Conservation (phyloP, 108 stramenopile species). For the Schizochytrium sp. region DNA sequence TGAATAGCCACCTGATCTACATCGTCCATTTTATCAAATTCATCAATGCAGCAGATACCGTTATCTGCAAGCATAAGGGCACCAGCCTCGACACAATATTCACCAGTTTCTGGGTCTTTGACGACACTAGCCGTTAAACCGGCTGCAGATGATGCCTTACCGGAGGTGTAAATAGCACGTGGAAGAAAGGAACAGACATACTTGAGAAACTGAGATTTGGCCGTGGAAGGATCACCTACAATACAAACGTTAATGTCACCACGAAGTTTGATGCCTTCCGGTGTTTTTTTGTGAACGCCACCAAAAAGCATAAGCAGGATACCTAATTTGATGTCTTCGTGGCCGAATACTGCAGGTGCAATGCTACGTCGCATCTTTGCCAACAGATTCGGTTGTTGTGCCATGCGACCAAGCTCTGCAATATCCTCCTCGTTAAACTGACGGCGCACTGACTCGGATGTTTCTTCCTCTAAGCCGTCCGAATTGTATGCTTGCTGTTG, state of each 20-base stretch:
- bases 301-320: slow-evolving; percentile 94
- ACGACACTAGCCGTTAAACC: slow-evolving; percentile 97
- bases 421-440: slow-evolving; percentile 88
- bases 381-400: slow-evolving; percentile 34
- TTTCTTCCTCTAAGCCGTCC: slow-evolving; percentile 69
- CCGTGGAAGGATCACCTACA: slow-evolving; percentile 98
- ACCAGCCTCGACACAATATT: slow-evolving; percentile 98
- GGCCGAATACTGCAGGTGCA: slow-evolving; percentile 94
- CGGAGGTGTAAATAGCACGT: slow-evolving; percentile 94
- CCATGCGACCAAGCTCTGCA: slow-evolving; percentile 86
- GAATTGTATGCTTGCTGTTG: slow-evolving; percentile 67
- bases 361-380: slow-evolving; percentile 75
- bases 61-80: slow-evolving; percentile 99
- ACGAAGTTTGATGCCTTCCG: slow-evolving; percentile 94
- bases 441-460: slow-evolving; percentile 52
- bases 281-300: slow-evolving; percentile 95
- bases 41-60: slow-evolving; percentile 99
- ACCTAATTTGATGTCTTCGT: slow-evolving; percentile 94
- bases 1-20: slow-evolving; percentile 97
- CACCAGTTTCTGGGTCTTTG: slow-evolving; percentile 96
- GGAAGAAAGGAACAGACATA: slow-evolving; percentile 94
- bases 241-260: slow-evolving; percentile 99
- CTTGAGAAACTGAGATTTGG: slow-evolving; percentile 96
- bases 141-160: slow-evolving; percentile 96
- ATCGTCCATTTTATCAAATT: slow-evolving; percentile 96